Percentiles rank a stretch among this genome's conserved stretches.
Conservation (phyloP, 495 filamentous ascomycete species). For the Neurospora tetraspora region DNA sequence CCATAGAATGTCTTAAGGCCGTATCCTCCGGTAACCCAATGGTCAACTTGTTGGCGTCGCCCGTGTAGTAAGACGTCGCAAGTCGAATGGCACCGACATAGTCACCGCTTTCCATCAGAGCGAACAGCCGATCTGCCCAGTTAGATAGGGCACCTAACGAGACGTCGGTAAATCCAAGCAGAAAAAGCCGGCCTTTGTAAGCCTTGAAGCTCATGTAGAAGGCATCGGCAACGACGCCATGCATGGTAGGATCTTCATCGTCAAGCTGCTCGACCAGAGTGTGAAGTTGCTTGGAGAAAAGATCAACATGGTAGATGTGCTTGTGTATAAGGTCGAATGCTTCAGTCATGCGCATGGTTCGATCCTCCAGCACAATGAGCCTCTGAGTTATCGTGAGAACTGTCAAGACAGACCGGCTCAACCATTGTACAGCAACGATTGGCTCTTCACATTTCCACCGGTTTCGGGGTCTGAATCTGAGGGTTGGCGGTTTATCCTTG, state of each 20-base stretch:
- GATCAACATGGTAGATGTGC: slow-evolving; percentile 82
- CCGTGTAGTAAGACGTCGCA: slow-evolving; percentile 85
- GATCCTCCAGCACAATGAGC: slow-evolving; percentile 85
- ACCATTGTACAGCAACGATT: slow-evolving; percentile 94
- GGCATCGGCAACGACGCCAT: slow-evolving; percentile 92
- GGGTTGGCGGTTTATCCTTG: slow-evolving; percentile 57
- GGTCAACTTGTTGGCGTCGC: slow-evolving; percentile 80
- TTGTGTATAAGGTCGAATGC: slow-evolving; percentile 86
- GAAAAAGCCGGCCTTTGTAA: slow-evolving; percentile 88
- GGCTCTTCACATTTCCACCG: slow-evolving; percentile 91
- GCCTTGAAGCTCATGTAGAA: slow-evolving; percentile 95
- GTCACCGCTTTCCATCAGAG: slow-evolving; percentile 90
- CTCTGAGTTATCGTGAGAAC: slow-evolving; percentile 89
- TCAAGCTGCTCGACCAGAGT: slow-evolving; percentile 78
- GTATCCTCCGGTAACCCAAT: slow-evolving; percentile 89
- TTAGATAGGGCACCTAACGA: slow-evolving; percentile 87
- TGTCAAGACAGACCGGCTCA: slow-evolving; percentile 85
- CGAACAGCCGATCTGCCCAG: slow-evolving; percentile 95
- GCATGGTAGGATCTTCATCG: slow-evolving; percentile 80
- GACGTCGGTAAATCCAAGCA: slow-evolving; percentile 82
- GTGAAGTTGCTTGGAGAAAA: slow-evolving; percentile 76
- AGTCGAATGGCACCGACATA: slow-evolving; percentile 84
- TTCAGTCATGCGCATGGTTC: slow-evolving; percentile 78
- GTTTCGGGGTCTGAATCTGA: slow-evolving; percentile 74
- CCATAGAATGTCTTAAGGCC: slow-evolving; percentile 62